Evolutionary conservation across 345 rosid species (phyloP).

Genomic region (Citropsis articulata): DNA sequence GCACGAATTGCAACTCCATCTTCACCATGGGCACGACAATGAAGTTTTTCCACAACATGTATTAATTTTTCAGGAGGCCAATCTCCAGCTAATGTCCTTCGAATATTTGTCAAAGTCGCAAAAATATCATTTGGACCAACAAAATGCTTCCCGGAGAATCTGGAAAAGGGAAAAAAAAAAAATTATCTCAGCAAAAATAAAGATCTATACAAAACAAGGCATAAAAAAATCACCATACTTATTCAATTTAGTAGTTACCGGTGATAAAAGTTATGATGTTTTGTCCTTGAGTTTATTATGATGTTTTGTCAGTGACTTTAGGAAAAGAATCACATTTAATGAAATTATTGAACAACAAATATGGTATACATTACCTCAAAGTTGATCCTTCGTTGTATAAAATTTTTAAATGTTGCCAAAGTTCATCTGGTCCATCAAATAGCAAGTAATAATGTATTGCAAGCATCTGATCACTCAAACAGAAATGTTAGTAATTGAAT

Average conservation of each 20-base stretch:
- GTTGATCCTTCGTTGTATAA: conserved; percentile 66
- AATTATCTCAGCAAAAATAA: background rate
- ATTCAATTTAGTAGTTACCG: background rate
- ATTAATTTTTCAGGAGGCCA: conserved; percentile 81
- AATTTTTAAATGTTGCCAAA: conserved; percentile 66
- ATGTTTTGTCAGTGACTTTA: no score
- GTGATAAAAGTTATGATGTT: conserved; percentile 4
- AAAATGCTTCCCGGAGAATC: conserved; percentile 55
- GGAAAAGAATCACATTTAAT: background rate
- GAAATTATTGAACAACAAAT: background rate
- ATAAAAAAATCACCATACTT: background rate
- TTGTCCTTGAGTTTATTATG: no score
- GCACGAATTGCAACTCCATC: conserved; percentile 79
- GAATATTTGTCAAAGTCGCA: conserved; percentile 48
- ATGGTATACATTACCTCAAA: conserved; percentile 53
- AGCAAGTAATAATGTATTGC: conserved; percentile 91
- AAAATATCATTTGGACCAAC: conserved; percentile 63
- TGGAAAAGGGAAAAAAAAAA: conserved; percentile 21
- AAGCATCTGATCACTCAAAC: conserved; percentile 61
- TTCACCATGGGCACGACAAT: conserved; percentile 58
- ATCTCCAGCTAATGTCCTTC: conserved; percentile 78
- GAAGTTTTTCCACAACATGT: conserved; percentile 89
- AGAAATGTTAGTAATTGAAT: background rate
- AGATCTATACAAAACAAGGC: background rate
- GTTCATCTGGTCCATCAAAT: conserved; percentile 84